Percentiles rank a stretch among this genome's conserved stretches.
Evolutionary conservation across 331 rosid species (phyloP).

Genomic region (Acacia pycnantha): DNA sequence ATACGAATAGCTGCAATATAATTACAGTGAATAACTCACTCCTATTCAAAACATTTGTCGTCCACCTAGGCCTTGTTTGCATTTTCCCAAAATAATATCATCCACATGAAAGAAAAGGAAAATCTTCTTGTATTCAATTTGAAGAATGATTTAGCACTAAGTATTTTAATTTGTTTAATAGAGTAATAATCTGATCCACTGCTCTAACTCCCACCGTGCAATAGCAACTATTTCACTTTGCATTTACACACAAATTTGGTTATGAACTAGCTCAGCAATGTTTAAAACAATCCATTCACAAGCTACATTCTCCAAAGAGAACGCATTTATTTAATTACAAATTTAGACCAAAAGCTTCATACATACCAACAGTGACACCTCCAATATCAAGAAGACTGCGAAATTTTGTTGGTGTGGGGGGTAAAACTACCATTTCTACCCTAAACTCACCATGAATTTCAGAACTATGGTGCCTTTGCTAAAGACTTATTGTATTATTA

Average conservation of each 20-base stretch:
- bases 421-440: slow-evolving; percentile 18
- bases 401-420: not conserved
- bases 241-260: not conserved
- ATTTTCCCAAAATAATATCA: too few relatives aligned
- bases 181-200: too few relatives aligned
- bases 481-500: slow-evolving; percentile 22
- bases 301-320: not conserved
- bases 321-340: slow-evolving; percentile 44
- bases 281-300: not conserved
- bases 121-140: not conserved
- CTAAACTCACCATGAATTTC: slow-evolving; percentile 20
- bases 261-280: not conserved
- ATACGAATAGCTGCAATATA: too few relatives aligned
- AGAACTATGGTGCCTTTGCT: slow-evolving; percentile 26
- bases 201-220: too few relatives aligned
- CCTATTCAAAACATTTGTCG: too few relatives aligned
- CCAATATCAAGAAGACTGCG: slow-evolving; percentile 20
- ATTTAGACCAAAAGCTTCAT: slow-evolving; percentile 22
- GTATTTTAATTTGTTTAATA: too few relatives aligned
- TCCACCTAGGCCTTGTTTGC: too few relatives aligned
- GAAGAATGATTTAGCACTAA: not conserved
- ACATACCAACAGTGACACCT: not conserved
- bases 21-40: not conserved
- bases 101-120: too few relatives aligned
- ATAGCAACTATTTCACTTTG: too few relatives aligned